Percentiles rank a stretch among this genome's conserved stretches.
These are phyloP conservation scores for Phoma sp. DNA, from an alignment of 2,329 filamentous ascomycete genomes.

Conservation along the genomic window DNA sequence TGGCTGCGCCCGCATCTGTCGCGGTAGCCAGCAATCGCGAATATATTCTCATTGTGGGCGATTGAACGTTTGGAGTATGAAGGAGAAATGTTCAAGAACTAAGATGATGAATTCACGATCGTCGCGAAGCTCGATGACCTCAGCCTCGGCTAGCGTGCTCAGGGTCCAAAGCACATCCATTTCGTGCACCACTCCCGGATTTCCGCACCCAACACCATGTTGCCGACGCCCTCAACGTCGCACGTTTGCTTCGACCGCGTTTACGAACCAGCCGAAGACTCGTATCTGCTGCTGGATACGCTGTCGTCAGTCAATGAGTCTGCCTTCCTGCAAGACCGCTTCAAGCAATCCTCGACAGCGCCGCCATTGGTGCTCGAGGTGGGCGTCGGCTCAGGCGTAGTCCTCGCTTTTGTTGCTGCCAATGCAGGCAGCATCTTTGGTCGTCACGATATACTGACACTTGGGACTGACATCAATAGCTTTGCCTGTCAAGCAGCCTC, in stretches of 20 bases:
- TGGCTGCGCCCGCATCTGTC: constrained; percentile 44
- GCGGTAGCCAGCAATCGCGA: constrained; percentile 42
- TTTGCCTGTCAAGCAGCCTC: constrained; percentile 80
- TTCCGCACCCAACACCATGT: constrained; percentile 61
- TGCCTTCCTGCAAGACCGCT: constrained; percentile 70
- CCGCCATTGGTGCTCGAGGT: constrained; percentile 76
- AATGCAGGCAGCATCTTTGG: constrained; percentile 77
- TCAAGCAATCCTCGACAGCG: constrained; percentile 49
- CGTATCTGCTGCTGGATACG: constrained; percentile 90
- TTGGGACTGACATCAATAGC: constrained; percentile 83
- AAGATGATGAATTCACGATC: constrained; percentile 21
- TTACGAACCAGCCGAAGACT: constrained; percentile 96
- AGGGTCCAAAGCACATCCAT: constrained; percentile 29
- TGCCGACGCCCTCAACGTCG: constrained; percentile 90
- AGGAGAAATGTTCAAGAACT: background rate
- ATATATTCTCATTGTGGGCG: constrained; percentile 37
- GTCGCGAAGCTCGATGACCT: constrained; percentile 29
- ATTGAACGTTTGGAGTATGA: background rate
- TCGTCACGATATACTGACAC: constrained; percentile 69
- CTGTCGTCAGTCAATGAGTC: constrained; percentile 75
- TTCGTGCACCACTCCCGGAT: constrained; percentile 23
- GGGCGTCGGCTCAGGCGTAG: constrained; percentile 89
- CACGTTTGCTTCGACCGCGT: constrained; percentile 88
- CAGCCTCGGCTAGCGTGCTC: constrained; percentile 30
- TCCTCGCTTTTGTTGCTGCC: constrained; percentile 85